A percentile compares a stretch with the other conserved stretches of the same genome.
These are phyloP conservation scores for Trypanosoma cruzi DNA, from an alignment of 208 protist genomes.

Conservation along the genomic window DNA sequence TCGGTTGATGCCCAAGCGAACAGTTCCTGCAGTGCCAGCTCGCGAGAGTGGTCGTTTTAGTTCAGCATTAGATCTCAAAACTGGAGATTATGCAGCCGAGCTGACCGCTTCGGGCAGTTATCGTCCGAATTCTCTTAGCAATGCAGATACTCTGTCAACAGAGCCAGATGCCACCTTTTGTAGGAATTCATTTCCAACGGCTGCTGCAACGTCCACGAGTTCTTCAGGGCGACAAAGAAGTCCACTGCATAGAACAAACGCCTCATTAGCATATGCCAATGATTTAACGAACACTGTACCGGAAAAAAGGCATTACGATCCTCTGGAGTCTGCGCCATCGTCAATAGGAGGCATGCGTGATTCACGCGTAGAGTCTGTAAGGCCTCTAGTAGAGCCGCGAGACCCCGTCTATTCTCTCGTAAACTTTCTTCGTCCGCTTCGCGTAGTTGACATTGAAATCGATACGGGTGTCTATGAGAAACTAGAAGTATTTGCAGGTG, in stretches of 20 bases:
- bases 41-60: not conserved
- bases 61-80: not conserved
- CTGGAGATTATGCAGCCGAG: not conserved
- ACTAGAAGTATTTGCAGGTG: constrained; percentile 36
- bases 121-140: not conserved
- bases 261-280: not conserved
- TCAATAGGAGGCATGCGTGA: not conserved
- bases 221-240: not conserved
- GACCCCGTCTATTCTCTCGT: constrained; percentile 30
- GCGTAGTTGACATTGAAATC: constrained; percentile 35
- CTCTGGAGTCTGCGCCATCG: not conserved
- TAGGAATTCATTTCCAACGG: not conserved
- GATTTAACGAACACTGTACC: not conserved
- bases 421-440: constrained; percentile 23
- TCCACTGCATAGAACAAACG: not conserved
- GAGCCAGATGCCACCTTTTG: not conserved
- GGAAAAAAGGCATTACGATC: not conserved
- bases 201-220: not conserved
- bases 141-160: not conserved
- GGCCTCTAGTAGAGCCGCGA: not conserved
- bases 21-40: not conserved
- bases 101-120: not conserved
- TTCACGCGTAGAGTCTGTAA: not conserved
- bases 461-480: constrained; percentile 19
- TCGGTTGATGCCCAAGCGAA: not conserved